Evolutionary conservation across 2,329 filamentous ascomycete species (phyloP), one percentile per base, ranked within the genome.

Genomic region (Ophiostoma ulmi): DNA sequence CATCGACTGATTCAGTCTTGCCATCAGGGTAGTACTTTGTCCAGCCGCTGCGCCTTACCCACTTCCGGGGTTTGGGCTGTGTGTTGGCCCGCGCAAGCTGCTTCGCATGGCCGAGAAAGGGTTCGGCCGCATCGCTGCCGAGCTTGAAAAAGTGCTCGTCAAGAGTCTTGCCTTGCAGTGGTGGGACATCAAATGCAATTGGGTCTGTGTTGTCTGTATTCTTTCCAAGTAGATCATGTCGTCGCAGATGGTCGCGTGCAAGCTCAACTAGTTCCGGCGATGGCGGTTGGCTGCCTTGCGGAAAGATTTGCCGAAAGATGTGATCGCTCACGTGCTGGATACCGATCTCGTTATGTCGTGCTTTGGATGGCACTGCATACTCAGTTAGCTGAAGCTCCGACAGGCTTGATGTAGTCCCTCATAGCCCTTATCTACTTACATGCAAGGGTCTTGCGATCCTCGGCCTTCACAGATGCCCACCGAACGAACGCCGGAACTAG

Each of bases 71-170:
- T 73, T 85, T 86, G 3, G 82, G 81, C 3, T 88, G 80, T 80
- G 90, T 79, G 80, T 87, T 79, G 77, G 84, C 84, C 73, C 81
- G 81, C 0, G 91, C 87, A 77, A 97, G 96, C 52, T 88, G 81
- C 77, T 92, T 95, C 1, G 94, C 91, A 73, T 88, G 81, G 6
- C 82, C 83, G 64, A 98, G 79, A 76, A 91, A 97, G 0, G 95
- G 94, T 75, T 97, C 92, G 5, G 93, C 92, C 63, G 90, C 89
- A 78, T 97, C 93, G 78, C 90, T 85, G 35, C 94, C 96, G 11
- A 99, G 86, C 77, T 88, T 93, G 81, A 93, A 85, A 77, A 99
- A 99, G 80, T 99, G 96, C 78, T 98, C 94, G 78, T 99, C 95
- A 13, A 99, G 83, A 0, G 91, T 92, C 39, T 85, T 78, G 17